Conservation (phyloP, 352 stramenopile species). For the Aphanomyces cochlioides region DNA sequence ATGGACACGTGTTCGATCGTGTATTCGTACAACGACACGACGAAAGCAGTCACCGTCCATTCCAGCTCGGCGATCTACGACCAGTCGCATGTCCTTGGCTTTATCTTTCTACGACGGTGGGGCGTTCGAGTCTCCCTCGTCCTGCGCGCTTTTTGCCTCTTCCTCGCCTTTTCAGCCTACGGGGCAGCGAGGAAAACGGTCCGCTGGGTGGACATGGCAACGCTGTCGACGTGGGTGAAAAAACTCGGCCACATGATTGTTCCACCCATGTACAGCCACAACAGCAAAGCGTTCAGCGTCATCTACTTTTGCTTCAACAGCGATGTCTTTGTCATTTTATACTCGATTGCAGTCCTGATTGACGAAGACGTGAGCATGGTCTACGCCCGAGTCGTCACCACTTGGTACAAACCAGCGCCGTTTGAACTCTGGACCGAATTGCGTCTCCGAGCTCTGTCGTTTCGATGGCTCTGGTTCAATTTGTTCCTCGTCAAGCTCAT, state of each 20-base stretch:
- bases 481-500: constrained; percentile 15
- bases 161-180: not conserved
- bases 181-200: not conserved
- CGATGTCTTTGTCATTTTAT: constrained; percentile 27
- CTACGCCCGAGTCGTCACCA: not conserved
- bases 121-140: not conserved
- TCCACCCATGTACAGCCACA: constrained; percentile 6
- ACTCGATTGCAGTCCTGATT: constrained; percentile 10
- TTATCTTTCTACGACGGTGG: constrained; percentile 9
- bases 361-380: constrained; percentile 21
- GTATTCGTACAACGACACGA: constrained; percentile 27
- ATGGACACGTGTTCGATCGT: not conserved
- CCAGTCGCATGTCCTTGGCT: not conserved
- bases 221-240: not conserved
- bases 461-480: constrained; percentile 24
- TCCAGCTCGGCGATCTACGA: constrained; percentile 12
- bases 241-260: not conserved
- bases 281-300: constrained; percentile 15
- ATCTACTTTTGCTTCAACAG: constrained; percentile 29
- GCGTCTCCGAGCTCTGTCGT: not conserved
- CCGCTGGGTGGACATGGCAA: not conserved
- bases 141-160: not conserved
- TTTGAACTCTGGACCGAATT: not conserved
- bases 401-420: not conserved
- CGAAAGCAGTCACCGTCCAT: not conserved